Conservation (phyloP, 1,284 basidiomycete species). For the Ceratobasidium sp. region DNA sequence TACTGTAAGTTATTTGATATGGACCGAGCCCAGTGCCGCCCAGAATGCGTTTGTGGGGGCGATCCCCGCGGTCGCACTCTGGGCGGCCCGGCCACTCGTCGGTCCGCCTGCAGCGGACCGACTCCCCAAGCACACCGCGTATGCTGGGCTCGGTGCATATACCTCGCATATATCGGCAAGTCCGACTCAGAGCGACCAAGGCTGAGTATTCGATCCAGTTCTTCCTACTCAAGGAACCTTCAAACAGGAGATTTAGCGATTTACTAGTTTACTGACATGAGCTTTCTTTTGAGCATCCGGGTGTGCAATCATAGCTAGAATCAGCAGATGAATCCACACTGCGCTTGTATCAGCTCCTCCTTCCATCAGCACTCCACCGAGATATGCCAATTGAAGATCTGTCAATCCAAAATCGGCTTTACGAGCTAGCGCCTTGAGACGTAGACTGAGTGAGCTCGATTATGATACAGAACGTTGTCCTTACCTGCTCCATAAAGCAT, state of each 20-base stretch:
- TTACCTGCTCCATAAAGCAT: slow-evolving; percentile 30
- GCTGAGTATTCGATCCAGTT: slow-evolving; percentile 52
- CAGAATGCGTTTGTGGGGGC: too few relatives aligned
- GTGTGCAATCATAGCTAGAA: slow-evolving; percentile 37
- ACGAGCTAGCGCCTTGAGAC: slow-evolving; percentile 9
- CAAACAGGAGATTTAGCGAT: too few relatives aligned
- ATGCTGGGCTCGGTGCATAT: too few relatives aligned
- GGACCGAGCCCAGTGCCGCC: too few relatives aligned
- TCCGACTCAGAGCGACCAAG: too few relatives aligned
- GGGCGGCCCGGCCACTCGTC: too few relatives aligned
- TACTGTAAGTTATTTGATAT: too few relatives aligned
- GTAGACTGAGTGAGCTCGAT: neutral
- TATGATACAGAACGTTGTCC: neutral
- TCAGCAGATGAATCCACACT: slow-evolving; percentile 45
- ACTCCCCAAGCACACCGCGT: too few relatives aligned
- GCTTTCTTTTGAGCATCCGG: slow-evolving; percentile 42
- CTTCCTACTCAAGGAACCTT: slow-evolving; percentile 44
- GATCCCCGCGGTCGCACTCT: too few relatives aligned
- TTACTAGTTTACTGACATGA: slow-evolving; percentile 8
- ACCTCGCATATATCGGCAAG: too few relatives aligned
- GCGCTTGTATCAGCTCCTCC: slow-evolving; percentile 49
- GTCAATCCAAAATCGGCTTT: slow-evolving; percentile 31
- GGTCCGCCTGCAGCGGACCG: too few relatives aligned
- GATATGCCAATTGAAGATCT: slow-evolving; percentile 29
- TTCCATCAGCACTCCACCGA: slow-evolving; percentile 43